These are phyloP conservation scores for Trichoderma endophyticum DNA, from an alignment of 2,329 filamentous ascomycete species.

Conservation along the genomic window DNA sequence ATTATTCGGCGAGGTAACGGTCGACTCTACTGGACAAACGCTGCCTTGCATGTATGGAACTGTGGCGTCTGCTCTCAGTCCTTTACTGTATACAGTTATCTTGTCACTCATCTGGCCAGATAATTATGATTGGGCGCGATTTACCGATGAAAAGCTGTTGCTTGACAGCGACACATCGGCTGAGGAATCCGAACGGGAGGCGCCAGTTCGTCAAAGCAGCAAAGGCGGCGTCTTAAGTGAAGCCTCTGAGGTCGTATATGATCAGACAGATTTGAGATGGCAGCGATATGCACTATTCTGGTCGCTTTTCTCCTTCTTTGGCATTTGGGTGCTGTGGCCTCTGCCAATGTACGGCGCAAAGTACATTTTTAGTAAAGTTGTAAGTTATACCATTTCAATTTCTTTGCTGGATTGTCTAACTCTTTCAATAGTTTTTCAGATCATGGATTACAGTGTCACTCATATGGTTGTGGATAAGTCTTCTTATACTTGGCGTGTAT, in stretches of 20 bases:
- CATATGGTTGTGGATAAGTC: slow-evolving; percentile 6
- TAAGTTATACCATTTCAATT: background rate
- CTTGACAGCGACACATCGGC: background rate
- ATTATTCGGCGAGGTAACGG: background rate
- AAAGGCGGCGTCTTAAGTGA: background rate
- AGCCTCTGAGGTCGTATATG: background rate
- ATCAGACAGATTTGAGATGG: slow-evolving; percentile 1
- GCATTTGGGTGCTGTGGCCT: slow-evolving; percentile 8
- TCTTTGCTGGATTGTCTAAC: background rate
- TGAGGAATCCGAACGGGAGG: background rate
- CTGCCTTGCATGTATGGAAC: slow-evolving; percentile 8
- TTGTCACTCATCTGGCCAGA: slow-evolving; percentile 7
- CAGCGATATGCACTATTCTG: background rate
- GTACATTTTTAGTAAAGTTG: slow-evolving; percentile 6
- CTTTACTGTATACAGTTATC: slow-evolving; percentile 8
- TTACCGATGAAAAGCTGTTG: background rate
- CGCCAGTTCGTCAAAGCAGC: background rate
- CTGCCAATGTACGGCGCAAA: slow-evolving; percentile 10
- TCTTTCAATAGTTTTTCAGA: background rate
- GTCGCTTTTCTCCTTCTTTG: slow-evolving; percentile 8
- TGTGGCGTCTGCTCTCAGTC: slow-evolving; percentile 3
- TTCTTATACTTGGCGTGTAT: background rate
- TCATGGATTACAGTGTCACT: slow-evolving; percentile 7
- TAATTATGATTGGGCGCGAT: slow-evolving; percentile 1
- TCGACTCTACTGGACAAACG: slow-evolving; percentile 4